Percentiles rank a stretch among this genome's conserved stretches.
phyloP scores from a whole-genome alignment of 2,329 filamentous ascomycete species.

The Ophiognomonia clavigignenti-juglandacearum region DNA sequence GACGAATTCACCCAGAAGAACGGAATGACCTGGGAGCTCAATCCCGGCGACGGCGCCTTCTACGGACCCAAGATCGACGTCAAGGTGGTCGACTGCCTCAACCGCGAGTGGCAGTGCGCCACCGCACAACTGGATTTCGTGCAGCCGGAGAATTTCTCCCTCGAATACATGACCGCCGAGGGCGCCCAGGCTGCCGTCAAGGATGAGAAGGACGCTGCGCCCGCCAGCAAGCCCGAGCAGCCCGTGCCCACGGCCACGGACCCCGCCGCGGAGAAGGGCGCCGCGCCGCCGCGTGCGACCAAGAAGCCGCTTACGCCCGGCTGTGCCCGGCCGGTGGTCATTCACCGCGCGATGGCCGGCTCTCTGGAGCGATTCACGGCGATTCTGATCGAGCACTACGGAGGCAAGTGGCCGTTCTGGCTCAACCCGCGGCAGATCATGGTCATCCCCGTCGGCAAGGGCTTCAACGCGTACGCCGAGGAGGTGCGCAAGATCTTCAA shows the following conservation, averaged over 20 bases:
- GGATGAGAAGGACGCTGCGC: constrained; percentile 29
- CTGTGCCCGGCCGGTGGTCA: constrained; percentile 78
- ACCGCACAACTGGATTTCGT: constrained; percentile 91
- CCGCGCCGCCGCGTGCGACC: constrained; percentile 33
- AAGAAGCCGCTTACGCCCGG: constrained; percentile 58
- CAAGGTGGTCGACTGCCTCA: constrained; percentile 82
- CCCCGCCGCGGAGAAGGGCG: constrained; percentile 34
- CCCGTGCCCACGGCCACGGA: constrained; percentile 27
- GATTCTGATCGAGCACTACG: constrained; percentile 80
- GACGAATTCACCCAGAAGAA: constrained; percentile 60
- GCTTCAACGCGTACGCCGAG: constrained; percentile 67
- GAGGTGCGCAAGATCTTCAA: constrained; percentile 68
- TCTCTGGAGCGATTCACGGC: constrained; percentile 61
- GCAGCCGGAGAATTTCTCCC: constrained; percentile 76
- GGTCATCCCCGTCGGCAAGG: constrained; percentile 72
- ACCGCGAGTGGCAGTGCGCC: constrained; percentile 74
- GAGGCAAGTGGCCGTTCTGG: constrained; percentile 88
- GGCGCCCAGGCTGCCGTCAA: constrained; percentile 26
- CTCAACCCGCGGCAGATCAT: constrained; percentile 77
- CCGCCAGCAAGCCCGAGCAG: constrained; percentile 21
- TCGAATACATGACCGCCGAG: constrained; percentile 79
- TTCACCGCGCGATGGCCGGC: constrained; percentile 78
- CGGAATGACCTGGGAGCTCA: constrained; percentile 77
- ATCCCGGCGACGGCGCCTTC: constrained; percentile 94
- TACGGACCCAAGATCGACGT: constrained; percentile 99